Conservation (phyloP, 192 early-diverging fungal genomes). For the Backusella luteola region DNA sequence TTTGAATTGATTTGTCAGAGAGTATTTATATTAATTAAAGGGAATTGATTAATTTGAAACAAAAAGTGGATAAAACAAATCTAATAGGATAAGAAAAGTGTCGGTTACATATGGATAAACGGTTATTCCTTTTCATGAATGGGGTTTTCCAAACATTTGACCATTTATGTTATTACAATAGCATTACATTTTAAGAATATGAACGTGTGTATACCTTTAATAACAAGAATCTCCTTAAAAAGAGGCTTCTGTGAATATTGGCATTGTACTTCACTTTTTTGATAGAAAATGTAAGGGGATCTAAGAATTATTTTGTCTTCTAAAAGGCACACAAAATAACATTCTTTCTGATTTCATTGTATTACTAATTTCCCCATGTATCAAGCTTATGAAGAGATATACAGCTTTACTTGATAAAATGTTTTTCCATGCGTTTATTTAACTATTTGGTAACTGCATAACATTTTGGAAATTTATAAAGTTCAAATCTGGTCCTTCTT, state of each 20-base stretch:
- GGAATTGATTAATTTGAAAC: neutral
- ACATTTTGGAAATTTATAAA: neutral
- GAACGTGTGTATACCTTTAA: neutral
- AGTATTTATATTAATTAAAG: neutral
- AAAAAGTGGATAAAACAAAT: neutral
- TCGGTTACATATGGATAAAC: neutral
- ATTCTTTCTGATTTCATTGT: neutral
- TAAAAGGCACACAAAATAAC: neutral
- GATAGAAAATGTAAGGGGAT: neutral
- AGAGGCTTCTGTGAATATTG: neutral
- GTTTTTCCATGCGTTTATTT: neutral
- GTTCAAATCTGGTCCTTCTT: neutral
- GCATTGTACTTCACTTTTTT: neutral
- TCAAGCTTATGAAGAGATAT: neutral
- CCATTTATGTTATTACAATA: neutral
- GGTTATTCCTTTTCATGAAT: neutral
- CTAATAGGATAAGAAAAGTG: neutral
- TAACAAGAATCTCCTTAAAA: neutral
- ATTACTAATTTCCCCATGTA: neutral
- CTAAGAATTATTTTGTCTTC: neutral
- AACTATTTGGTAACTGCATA: constrained; percentile 2
- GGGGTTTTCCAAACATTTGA: neutral
- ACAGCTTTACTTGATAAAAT: neutral
- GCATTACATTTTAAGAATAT: neutral
- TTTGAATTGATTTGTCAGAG: neutral